Evolutionary conservation across 2,329 filamentous ascomycete species (phyloP), one percentile per base, ranked within the genome.

Genomic region (Exophiala mesophila): DNA sequence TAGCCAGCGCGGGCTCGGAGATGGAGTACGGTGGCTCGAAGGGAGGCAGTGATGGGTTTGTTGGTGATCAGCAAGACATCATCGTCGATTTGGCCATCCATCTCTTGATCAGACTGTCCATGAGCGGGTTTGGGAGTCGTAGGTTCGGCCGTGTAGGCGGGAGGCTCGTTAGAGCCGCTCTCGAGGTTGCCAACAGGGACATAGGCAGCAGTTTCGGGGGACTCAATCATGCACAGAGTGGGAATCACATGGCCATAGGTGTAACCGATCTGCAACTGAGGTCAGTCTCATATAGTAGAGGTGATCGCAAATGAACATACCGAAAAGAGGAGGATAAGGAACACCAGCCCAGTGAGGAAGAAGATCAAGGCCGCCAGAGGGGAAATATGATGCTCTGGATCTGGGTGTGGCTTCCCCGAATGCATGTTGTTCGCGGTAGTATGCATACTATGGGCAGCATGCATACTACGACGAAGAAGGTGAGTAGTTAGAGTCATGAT

Each of bases 1-100:
- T 74, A 75, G 49, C 88, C 86, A 47, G 74, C 80, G 52, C 78
- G 67, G 34, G 76, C 67, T 51, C 71, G 71, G 32, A 96, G 72
- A 47, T 83, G 80, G 38, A 63, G 65, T 47, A 82, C 62, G 2
- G 80, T 77, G 7, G 66, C 67, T 45, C 73, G 70, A 57, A 85
- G 74, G 51, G 68, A 76, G 40, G 72, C 69, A 24, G 82, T 85
- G 57, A 84, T 73, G 41, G 78, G 79, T 59, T 73, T 71, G 53
- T 72, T 66, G 48, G 68, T 66, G 50, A 73, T 63, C 43, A 74
- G 49, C 34, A 65, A 63, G 44, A 70, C 56, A 35, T 73, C 61
- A 5, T 62, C 58, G 26, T 70, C 70, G 38, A 71, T 69, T 23
- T 64, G 56, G 16, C 60, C 58, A 36, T 60, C 49, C 13, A 17